Percentiles rank a stretch among this genome's conserved stretches.
Evolutionary conservation across 768 basidiomycete genomes (phyloP).

Genomic region (Boletales sp.): DNA sequence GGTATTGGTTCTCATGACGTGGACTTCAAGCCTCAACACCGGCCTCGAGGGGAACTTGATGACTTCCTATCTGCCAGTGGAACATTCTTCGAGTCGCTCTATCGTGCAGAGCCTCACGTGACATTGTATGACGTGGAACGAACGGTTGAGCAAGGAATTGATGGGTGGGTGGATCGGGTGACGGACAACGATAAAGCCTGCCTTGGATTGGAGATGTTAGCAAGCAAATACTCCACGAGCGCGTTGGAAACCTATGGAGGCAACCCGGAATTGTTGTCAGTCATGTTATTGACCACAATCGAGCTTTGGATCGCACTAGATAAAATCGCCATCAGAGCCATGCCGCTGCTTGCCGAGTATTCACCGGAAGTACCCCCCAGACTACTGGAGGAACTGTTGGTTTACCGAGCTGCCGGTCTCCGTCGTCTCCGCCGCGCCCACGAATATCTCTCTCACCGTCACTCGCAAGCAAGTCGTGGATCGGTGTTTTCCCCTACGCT

Average conservation of each 20-base stretch:
- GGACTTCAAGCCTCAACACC: constrained; percentile 2
- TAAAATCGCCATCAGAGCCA: constrained; percentile 14
- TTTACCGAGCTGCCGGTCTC: constrained; percentile 28
- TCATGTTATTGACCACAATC: constrained; percentile 38
- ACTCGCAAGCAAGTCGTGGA: constrained; percentile 9
- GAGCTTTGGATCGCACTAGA: constrained; percentile 41
- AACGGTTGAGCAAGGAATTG: constrained; percentile 28
- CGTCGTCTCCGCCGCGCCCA: constrained; percentile 25
- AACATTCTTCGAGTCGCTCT: constrained; percentile 8
- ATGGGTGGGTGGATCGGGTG: constrained; percentile 31
- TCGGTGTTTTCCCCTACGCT: constrained; percentile 34
- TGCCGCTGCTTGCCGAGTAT: constrained; percentile 28
- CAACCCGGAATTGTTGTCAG: constrained; percentile 38
- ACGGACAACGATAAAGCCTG: constrained; percentile 10
- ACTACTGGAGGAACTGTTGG: constrained; percentile 26
- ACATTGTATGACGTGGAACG: constrained; percentile 38
- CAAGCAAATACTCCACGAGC: constrained; percentile 23
- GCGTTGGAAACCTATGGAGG: constrained; percentile 25
- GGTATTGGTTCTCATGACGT: neutral
- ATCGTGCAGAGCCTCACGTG: constrained; percentile 11
- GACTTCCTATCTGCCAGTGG: constrained; percentile 15
- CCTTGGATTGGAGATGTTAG: constrained; percentile 18
- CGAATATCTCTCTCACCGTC: constrained; percentile 32
- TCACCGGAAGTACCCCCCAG: constrained; percentile 30
- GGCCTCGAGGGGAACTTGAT: constrained; percentile 9